Base-by-base conservation (phyloP, 164 flowering plant species). In the Dillenia turbinata region DNA sequence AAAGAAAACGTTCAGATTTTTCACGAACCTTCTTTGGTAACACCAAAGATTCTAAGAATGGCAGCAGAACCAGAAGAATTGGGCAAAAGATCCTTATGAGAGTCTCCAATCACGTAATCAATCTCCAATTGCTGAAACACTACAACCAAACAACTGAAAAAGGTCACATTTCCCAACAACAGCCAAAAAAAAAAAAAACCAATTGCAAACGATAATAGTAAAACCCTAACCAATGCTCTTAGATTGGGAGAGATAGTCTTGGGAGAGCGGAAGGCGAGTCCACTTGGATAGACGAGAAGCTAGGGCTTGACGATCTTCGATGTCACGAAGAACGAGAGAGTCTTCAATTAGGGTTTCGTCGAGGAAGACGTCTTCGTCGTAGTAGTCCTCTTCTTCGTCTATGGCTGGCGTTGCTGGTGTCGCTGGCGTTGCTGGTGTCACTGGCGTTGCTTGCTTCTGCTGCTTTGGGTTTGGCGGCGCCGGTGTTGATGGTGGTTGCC, bases 101-200 rank as follows among this genome's bases (percentile, higher is more conserved):
- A 82, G 33, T 90, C 96, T 8, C 89, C 96, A 54, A 95, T 90
- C 66, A 92, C 84, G 48, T 95, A 87, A 74, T 92, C 99, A 49
- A 95, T 95, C 78, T 95, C 99, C 86, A 95, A 69, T 64, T 92
- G 97, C 69, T 95, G 99, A 65, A 89, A 95, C 46, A 83, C 99
- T 95, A 57, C 15, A 70, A 67, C 2, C 13, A 46, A 54, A 44
- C 44, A 14, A 52, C 17, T 55, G 62, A 12, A 44, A 40, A 52
- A 52, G 12, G 67, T 43, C 11, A 12, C 22, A 54, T 26, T 53
- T 33, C 9, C 44, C 15, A 54, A 49, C 9, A 51, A 22, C 1
- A 44, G 48, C 49, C 17, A 50, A 55, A 40, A 44, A 54, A 8
- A 64, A 68, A 56, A 52, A 16, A 65, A 64, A 58, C 67, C 70